phyloP scores from a whole-genome alignment of 352 stramenopile species.

The Thraustochytrium striatum region DNA sequence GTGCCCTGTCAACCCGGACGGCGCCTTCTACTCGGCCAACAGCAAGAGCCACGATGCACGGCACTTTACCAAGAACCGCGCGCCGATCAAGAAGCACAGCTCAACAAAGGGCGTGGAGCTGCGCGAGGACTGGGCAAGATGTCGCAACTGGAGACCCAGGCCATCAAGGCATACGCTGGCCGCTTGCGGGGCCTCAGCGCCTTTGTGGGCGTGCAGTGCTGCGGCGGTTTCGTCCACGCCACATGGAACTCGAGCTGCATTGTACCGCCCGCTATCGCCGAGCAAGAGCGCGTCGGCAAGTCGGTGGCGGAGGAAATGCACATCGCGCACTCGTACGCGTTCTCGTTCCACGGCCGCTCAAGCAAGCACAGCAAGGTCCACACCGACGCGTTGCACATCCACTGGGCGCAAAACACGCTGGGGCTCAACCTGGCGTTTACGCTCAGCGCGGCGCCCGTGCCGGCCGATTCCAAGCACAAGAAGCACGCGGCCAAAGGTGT shows the following conservation, averaged over 20 bases:
- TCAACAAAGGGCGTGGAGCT: conserved; percentile 36
- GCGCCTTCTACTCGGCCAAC: neutral
- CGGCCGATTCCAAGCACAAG: neutral
- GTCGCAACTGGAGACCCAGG: conserved; percentile 29
- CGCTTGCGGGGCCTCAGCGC: neutral
- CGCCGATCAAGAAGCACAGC: conserved; percentile 5
- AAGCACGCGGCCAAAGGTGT: conserved; percentile 8
- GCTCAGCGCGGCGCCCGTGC: conserved; percentile 3
- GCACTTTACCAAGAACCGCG: conserved; percentile 34
- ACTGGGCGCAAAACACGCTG: conserved; percentile 41
- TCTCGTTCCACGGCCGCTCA: neutral
- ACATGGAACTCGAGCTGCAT: conserved; percentile 21
- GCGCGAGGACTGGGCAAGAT: conserved; percentile 34
- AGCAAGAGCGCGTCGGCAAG: conserved; percentile 29
- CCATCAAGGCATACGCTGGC: neutral
- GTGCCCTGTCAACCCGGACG: conserved; percentile 29
- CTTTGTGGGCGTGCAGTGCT: conserved; percentile 39
- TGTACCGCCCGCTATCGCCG: neutral
- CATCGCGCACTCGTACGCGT: neutral
- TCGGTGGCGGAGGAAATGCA: conserved; percentile 8
- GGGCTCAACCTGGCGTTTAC: conserved; percentile 30
- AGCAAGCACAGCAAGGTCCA: conserved; percentile 37
- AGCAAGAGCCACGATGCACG: conserved; percentile 19
- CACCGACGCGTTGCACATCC: neutral
- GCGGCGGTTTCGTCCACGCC: neutral